These are phyloP conservation scores for Anthracocystis setariae DNA, from an alignment of 1,284 basidiomycete genomes.

Conservation along the genomic window DNA sequence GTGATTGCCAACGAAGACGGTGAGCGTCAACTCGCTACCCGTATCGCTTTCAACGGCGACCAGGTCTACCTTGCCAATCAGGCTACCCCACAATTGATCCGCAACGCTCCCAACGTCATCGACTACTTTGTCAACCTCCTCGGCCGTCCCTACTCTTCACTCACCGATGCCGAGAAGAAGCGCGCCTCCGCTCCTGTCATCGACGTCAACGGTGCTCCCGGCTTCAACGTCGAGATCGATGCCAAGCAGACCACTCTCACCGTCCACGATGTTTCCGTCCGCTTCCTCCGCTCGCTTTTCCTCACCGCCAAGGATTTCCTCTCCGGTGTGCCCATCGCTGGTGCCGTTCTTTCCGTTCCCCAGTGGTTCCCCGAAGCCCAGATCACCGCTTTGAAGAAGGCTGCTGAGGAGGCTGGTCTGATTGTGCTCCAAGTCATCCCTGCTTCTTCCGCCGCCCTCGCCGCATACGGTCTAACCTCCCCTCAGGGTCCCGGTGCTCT, in stretches of 20 bases:
- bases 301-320: constrained; percentile 92
- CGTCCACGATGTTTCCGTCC: constrained; percentile 82
- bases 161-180: constrained; percentile 76
- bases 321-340: constrained; percentile 78
- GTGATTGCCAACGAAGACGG: constrained; percentile 97
- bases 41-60: constrained; percentile 82
- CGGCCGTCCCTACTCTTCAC: constrained; percentile 86
- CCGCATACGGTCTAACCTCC: constrained; percentile 71
- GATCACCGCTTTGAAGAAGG: constrained; percentile 77
- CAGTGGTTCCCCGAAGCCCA: constrained; percentile 78
- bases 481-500: constrained; percentile 69
- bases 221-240: constrained; percentile 79
- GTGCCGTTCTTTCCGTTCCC: constrained; percentile 88
- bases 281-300: constrained; percentile 86
- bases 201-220: constrained; percentile 71
- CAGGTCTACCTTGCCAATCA: constrained; percentile 88
- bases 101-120: constrained; percentile 94
- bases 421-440: constrained; percentile 83
- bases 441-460: constrained; percentile 79
- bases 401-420: constrained; percentile 80
- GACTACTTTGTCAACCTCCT: constrained; percentile 91
- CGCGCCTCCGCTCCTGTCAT: constrained; percentile 86
- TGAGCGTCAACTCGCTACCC: constrained; percentile 95
- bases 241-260: constrained; percentile 79
- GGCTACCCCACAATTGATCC: constrained; percentile 92